phyloP scores from a whole-genome alignment of 2,329 filamentous ascomycete species.

The Diaporthe aspalathi region DNA sequence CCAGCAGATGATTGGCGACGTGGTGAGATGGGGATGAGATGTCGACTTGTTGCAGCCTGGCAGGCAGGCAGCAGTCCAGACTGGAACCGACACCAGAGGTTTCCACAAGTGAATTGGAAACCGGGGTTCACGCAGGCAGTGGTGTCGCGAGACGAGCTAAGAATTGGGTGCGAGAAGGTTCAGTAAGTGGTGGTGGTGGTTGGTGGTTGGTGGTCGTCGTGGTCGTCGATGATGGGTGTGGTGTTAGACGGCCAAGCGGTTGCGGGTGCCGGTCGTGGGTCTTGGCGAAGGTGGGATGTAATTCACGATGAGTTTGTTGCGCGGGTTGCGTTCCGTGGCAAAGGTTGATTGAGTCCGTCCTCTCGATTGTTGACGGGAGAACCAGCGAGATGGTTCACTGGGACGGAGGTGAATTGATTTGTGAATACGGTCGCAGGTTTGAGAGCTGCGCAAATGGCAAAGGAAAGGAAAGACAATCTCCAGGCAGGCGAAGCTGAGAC shows the following conservation, averaged over 20 bases:
- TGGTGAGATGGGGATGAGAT: not conserved
- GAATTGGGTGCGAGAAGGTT: not conserved
- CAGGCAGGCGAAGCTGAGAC: slow-evolving; percentile 25
- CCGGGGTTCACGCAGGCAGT: slow-evolving; percentile 18
- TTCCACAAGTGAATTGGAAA: not conserved
- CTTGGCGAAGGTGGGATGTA: slow-evolving; percentile 21
- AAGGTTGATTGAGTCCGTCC: not conserved
- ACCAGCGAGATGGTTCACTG: not conserved
- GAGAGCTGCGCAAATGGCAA: slow-evolving; percentile 18
- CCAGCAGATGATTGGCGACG: not conserved
- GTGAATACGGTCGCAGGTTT: not conserved
- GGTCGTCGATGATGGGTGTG: slow-evolving; percentile 19
- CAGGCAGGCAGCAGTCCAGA: slow-evolving; percentile 4
- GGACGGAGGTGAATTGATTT: not conserved
- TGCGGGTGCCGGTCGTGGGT: slow-evolving; percentile 19
- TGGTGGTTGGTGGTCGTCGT: slow-evolving; percentile 18
- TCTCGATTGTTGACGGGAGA: not conserved
- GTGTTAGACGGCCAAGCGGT: slow-evolving; percentile 25
- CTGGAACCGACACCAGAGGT: slow-evolving; percentile 17
- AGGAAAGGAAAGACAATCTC: slow-evolving; percentile 28
- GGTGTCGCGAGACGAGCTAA: not conserved
- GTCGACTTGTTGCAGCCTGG: slow-evolving; percentile 21
- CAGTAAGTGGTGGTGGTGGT: not conserved
- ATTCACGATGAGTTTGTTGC: not conserved
- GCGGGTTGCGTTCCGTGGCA: not conserved